These are phyloP conservation scores for Phytophthora tentaculata DNA, from an alignment of 352 stramenopile species.

Conservation along the genomic window DNA sequence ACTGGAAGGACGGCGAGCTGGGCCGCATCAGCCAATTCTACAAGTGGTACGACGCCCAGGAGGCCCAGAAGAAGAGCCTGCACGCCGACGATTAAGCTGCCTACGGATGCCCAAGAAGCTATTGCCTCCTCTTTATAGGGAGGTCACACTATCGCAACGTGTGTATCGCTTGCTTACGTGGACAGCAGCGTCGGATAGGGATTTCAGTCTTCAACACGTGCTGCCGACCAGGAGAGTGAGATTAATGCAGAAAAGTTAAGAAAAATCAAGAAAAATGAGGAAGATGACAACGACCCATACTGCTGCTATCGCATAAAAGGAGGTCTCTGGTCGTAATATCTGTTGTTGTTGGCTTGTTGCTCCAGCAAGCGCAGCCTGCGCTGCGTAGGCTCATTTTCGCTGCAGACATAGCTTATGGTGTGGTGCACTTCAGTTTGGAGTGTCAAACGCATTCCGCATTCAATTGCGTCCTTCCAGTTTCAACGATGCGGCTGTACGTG, in stretches of 20 bases:
- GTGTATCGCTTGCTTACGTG: constrained; percentile 8
- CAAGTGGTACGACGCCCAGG: constrained; percentile 80
- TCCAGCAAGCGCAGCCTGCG: too few species aligned
- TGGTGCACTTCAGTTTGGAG: constrained; percentile 8
- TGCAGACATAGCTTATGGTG: not conserved
- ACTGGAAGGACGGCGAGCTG: constrained; percentile 71
- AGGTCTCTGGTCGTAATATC: not conserved
- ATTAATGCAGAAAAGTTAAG: constrained; percentile 32
- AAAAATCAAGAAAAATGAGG: constrained; percentile 35
- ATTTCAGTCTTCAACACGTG: not conserved
- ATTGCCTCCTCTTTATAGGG: not conserved
- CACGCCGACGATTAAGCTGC: constrained; percentile 45
- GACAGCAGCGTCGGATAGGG: not conserved
- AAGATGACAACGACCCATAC: constrained; percentile 8
- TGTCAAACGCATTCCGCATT: constrained; percentile 14
- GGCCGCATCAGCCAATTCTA: constrained; percentile 83
- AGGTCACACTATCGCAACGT: not conserved
- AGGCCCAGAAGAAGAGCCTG: constrained; percentile 64
- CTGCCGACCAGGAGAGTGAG: constrained; percentile 10
- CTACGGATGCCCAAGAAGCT: not conserved
- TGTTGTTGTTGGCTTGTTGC: not conserved
- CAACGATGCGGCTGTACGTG: constrained; percentile 63
- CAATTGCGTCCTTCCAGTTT: constrained; percentile 2
- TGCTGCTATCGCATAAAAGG: not conserved
- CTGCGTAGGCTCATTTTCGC: too few species aligned